Conservation (phyloP, 257 asterid species). For the Nicotiana otophora region DNA sequence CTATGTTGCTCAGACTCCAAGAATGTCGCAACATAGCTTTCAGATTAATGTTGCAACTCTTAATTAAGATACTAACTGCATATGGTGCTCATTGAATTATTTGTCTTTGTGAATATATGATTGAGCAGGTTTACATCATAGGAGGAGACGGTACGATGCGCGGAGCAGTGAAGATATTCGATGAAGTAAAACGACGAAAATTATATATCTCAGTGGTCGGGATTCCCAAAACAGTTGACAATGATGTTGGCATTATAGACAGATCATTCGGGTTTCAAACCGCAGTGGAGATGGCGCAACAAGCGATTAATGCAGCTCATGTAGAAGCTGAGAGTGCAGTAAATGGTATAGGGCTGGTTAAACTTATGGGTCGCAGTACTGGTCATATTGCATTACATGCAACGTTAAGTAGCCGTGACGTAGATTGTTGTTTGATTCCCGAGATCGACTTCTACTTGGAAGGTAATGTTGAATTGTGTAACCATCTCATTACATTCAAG, state of each 20-base stretch:
- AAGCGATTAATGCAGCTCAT: conserved; percentile 70
- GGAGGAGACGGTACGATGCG: conserved; percentile 94
- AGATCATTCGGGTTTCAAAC: conserved; percentile 79
- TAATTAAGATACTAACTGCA: too few relatives aligned
- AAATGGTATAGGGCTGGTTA: conserved; percentile 73
- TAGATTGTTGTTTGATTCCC: conserved; percentile 76
- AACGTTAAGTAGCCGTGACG: conserved; percentile 72
- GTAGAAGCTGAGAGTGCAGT: conserved; percentile 77
- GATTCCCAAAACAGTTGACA: conserved; percentile 79
- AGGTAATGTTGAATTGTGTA: conserved; percentile 18
- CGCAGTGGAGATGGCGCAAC: conserved; percentile 88
- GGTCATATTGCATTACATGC: conserved; percentile 82
- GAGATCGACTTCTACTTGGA: conserved; percentile 60
- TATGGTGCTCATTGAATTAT: not conserved
- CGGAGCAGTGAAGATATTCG: conserved; percentile 52
- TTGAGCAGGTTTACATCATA: conserved; percentile 53
- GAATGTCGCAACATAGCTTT: not conserved
- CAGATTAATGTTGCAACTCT: not conserved
- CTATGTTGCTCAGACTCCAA: too few relatives aligned
- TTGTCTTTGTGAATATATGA: not conserved
- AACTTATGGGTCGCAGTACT: conserved; percentile 87
- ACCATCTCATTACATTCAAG: not conserved
- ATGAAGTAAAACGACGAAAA: conserved; percentile 45
- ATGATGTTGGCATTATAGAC: conserved; percentile 76
- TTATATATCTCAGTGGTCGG: conserved; percentile 55